These are phyloP conservation scores for Globisporangium parvum DNA, from an alignment of 352 stramenopile genomes.

Conservation along the genomic window DNA sequence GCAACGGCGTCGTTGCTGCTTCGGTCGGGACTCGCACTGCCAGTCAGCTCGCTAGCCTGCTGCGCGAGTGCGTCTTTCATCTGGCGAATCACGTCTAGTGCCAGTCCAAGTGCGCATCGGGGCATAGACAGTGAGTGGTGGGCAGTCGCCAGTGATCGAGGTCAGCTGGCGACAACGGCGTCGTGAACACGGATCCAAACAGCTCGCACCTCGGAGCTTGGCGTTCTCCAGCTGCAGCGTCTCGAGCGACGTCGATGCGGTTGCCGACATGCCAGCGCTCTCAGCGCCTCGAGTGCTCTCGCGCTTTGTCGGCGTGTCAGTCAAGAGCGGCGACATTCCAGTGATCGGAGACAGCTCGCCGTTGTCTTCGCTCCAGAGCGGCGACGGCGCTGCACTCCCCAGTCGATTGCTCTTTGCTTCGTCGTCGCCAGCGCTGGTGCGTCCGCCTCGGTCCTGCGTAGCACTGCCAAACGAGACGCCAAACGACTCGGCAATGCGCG, in stretches of 20 bases:
- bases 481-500: slow-evolving; percentile 44
- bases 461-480: slow-evolving; percentile 8
- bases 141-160: too few relatives aligned
- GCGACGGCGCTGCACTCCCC: slow-evolving; percentile 28
- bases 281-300: background rate
- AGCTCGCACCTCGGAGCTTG: slow-evolving; percentile 34
- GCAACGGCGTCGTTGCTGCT: background rate
- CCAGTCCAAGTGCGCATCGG: background rate
- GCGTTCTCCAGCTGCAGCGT: slow-evolving; percentile 49
- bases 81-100: slow-evolving; percentile 56
- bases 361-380: slow-evolving; percentile 65
- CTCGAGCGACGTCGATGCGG: background rate
- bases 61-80: slow-evolving; percentile 67
- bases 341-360: slow-evolving; percentile 44
- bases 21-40: background rate
- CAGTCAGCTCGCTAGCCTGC: slow-evolving; percentile 24
- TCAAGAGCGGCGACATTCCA: slow-evolving; percentile 44
- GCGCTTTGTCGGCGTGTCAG: slow-evolving; percentile 25
- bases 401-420: background rate
- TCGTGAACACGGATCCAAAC: background rate
- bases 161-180: too few relatives aligned
- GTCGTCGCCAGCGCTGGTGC: background rate
- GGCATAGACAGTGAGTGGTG: background rate
- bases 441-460: slow-evolving; percentile 10
- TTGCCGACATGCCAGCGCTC: slow-evolving; percentile 7